Percentiles rank a stretch among this genome's conserved stretches.
Conservation (phyloP, 441 rosid genomes). For the Populus tomentosa region DNA sequence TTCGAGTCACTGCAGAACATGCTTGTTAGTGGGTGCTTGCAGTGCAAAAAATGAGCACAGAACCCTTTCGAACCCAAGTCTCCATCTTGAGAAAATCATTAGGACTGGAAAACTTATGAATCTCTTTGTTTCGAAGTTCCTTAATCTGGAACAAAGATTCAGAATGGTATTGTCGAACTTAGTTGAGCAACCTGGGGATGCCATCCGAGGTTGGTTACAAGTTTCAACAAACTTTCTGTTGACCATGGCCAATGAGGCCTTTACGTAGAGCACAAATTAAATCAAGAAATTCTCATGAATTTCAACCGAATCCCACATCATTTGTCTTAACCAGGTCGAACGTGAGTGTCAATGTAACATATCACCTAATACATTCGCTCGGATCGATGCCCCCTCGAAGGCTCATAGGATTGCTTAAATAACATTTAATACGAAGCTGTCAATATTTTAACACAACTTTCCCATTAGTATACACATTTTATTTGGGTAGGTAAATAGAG, state of each 20-base stretch:
- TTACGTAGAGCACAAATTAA: slow-evolving; percentile 23
- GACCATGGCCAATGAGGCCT: background rate
- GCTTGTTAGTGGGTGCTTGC: background rate
- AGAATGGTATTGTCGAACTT: background rate
- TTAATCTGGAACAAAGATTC: slow-evolving; percentile 19
- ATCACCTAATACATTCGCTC: slow-evolving; percentile 18
- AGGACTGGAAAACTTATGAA: background rate
- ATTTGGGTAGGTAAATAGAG: background rate
- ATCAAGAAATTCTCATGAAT: background rate
- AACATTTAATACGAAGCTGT: background rate
- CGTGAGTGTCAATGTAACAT: slow-evolving; percentile 27
- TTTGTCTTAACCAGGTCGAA: slow-evolving; percentile 23
- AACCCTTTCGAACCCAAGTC: background rate
- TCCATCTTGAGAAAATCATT: background rate
- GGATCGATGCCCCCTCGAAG: background rate
- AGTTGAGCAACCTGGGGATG: background rate
- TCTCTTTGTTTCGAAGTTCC: slow-evolving; percentile 20
- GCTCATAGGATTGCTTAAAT: background rate
- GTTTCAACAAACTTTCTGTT: slow-evolving; percentile 6
- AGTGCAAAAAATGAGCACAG: background rate
- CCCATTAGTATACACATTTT: background rate
- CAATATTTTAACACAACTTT: background rate
- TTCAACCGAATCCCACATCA: slow-evolving; percentile 15
- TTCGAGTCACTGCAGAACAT: no score
- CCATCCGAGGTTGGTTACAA: background rate